Percentiles rank a stretch among this genome's conserved stretches.
Evolutionary conservation across 163 green algal genomes (phyloP).

Genomic region (Chlamydomonas reinhardtii): DNA sequence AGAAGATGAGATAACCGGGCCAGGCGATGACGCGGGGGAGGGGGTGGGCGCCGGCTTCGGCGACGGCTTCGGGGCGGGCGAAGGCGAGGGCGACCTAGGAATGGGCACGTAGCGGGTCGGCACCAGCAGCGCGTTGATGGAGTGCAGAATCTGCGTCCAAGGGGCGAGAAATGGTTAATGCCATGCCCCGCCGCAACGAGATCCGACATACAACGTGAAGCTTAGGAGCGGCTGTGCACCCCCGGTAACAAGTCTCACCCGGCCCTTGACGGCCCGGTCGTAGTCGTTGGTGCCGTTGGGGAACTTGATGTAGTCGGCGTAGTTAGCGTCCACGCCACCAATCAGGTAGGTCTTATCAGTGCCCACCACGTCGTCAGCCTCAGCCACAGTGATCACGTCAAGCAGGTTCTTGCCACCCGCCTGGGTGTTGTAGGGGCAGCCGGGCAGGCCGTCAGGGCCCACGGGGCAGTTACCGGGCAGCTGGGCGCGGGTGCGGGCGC

Average conservation of each 20-base stretch:
- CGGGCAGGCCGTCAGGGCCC: not conserved
- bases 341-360: not conserved
- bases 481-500: not conserved
- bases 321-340: constrained; percentile 6
- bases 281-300: not conserved
- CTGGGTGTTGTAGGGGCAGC: constrained; percentile 6
- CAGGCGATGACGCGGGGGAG: not conserved
- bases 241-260: no score
- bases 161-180: no score
- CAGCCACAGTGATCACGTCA: not conserved
- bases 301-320: not conserved
- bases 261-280: constrained; percentile 4
- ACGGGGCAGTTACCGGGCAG: constrained; percentile 11
- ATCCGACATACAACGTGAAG: no score
- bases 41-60: not conserved
- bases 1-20: not conserved
- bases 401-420: constrained; percentile 25
- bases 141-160: constrained; percentile 3
- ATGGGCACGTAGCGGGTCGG: constrained; percentile 8
- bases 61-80: not conserved
- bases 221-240: no score
- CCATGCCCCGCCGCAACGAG: no score
- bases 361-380: not conserved
- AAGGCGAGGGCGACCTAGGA: not conserved
- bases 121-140: not conserved